A percentile compares a stretch with the other conserved stretches of the same genome.
Evolutionary conservation across 1,284 basidiomycete genomes (phyloP).

Genomic region (Ganoderma sinense): DNA sequence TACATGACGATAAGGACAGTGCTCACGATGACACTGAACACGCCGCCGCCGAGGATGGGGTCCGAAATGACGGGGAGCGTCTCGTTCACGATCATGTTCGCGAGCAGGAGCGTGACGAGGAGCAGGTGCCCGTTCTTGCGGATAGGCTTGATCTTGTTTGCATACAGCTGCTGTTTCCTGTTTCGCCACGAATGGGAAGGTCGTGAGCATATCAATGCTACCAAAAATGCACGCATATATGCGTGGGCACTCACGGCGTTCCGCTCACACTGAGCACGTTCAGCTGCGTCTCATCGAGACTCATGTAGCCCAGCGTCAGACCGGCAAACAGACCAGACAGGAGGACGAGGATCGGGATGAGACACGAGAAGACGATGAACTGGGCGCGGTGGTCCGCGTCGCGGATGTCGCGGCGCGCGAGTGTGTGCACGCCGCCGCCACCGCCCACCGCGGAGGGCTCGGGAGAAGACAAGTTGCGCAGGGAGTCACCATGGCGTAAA

Average conservation of each 20-base stretch:
- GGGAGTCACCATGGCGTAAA: conserved; percentile 52
- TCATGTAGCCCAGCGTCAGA: conserved; percentile 91
- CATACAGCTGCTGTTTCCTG: conserved; percentile 82
- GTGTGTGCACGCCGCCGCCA: conserved; percentile 22
- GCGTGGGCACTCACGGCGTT: conserved; percentile 64
- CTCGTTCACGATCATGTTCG: conserved; percentile 93
- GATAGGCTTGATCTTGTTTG: conserved; percentile 87
- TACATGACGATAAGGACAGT: conserved; percentile 89
- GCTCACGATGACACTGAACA: conserved; percentile 83
- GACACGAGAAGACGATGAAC: conserved; percentile 55
- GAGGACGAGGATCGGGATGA: conserved; percentile 69
- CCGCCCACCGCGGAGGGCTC: neutral
- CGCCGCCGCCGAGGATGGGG: conserved; percentile 86
- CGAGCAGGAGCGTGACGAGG: conserved; percentile 83
- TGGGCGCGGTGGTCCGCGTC: conserved; percentile 40
- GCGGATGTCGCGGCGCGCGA: conserved; percentile 42
- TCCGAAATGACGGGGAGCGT: conserved; percentile 92
- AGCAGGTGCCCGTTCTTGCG: conserved; percentile 87
- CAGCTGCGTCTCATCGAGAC: conserved; percentile 91
- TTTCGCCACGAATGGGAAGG: neutral
- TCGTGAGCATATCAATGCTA: conserved; percentile 3
- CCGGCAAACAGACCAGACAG: conserved; percentile 75
- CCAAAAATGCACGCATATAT: neutral
- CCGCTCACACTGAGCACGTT: conserved; percentile 88
- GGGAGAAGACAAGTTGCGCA: conserved; percentile 40